Conservation (phyloP, 1,284 basidiomycete species). For the Sphagnurus paluster region DNA sequence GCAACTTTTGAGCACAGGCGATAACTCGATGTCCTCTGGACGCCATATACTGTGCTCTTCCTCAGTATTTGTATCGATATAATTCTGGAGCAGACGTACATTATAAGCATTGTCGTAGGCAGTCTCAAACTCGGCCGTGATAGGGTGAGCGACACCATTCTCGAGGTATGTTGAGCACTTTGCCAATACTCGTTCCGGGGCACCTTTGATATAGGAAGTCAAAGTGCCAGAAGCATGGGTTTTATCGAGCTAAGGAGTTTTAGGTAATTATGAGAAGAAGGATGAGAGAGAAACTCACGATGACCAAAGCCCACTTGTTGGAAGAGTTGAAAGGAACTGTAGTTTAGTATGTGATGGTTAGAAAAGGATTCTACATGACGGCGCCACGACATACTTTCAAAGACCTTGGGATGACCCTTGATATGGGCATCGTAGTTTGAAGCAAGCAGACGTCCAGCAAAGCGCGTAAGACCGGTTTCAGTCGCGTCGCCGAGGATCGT, state of each 20-base stretch:
- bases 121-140: conserved; percentile 55
- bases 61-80: background rate
- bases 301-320: conserved; percentile 71
- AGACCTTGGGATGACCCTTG: conserved; percentile 55
- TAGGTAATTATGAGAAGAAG: conserved; percentile 1
- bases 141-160: conserved; percentile 46
- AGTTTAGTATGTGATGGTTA: background rate
- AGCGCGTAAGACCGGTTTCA: conserved; percentile 66
- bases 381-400: conserved; percentile 58
- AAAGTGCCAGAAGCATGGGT: conserved; percentile 47
- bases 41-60: conserved; percentile 60
- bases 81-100: conserved; percentile 21
- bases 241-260: conserved; percentile 47
- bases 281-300: conserved; percentile 40
- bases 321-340: conserved; percentile 68
- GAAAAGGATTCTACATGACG: too few relatives aligned
- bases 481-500: conserved; percentile 69
- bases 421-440: conserved; percentile 54
- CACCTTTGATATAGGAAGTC: conserved; percentile 64
- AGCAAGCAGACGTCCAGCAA: conserved; percentile 54
- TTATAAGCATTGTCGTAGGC: conserved; percentile 63
- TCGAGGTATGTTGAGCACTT: conserved; percentile 62
- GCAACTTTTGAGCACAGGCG: conserved; percentile 61
- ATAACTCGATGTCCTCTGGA: conserved; percentile 71
- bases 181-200: conserved; percentile 64